phyloP scores from a whole-genome alignment of 2,329 filamentous ascomycete genomes.

The Teratosphaeria viscida region DNA sequence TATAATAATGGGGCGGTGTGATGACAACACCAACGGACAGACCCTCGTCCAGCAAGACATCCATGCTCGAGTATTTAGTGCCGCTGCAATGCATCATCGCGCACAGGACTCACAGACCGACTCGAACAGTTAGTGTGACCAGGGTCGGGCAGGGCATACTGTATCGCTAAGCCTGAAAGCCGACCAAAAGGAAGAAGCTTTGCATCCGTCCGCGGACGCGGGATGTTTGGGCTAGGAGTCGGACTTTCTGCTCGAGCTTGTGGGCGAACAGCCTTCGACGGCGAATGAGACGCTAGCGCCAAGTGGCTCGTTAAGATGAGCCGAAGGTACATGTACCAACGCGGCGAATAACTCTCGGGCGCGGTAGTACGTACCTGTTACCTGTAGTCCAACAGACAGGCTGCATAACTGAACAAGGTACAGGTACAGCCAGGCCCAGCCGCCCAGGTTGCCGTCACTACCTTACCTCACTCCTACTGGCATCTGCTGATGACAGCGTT shows the following conservation, averaged over 20 bases:
- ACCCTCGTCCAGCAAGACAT: conserved; percentile 3
- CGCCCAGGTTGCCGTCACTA: too few species aligned
- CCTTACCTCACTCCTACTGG: background rate
- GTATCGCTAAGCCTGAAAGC: conserved; percentile 2
- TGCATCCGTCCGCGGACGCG: conserved; percentile 8
- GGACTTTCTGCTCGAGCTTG: conserved; percentile 6
- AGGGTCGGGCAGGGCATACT: conserved; percentile 1
- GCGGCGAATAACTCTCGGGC: background rate
- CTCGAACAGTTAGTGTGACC: conserved; percentile 1
- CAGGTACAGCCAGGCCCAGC: background rate
- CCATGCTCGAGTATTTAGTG: conserved; percentile 6
- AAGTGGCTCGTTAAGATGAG: conserved; percentile 3
- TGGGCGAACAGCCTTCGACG: background rate
- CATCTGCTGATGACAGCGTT: background rate
- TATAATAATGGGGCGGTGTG: conserved; percentile 15
- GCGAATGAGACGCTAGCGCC: conserved; percentile 7
- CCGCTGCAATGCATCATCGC: conserved; percentile 12
- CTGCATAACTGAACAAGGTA: too few species aligned
- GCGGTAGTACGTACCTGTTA: background rate
- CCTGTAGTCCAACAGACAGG: too few species aligned
- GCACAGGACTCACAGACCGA: conserved; percentile 7
- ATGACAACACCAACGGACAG: conserved; percentile 10
- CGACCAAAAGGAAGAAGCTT: conserved; percentile 5
- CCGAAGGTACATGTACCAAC: background rate
- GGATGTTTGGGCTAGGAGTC: conserved; percentile 1